Percentiles rank a stretch among this genome's conserved stretches.
phyloP scores from a whole-genome alignment of 2,329 filamentous ascomycete genomes.

The Aspergillus pseudoglaucus region DNA sequence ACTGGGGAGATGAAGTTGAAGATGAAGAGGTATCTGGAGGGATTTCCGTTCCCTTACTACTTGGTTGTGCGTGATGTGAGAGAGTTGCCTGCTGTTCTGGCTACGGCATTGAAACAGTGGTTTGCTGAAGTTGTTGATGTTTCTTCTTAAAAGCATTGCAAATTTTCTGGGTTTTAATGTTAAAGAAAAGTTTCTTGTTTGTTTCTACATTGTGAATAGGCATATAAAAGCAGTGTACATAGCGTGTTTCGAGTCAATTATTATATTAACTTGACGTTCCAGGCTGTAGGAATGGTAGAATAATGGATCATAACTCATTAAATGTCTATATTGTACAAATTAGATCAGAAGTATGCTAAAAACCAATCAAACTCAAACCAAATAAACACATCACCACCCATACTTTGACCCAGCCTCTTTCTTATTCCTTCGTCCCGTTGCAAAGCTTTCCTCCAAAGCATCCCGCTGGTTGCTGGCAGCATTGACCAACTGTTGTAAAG shows the following conservation, averaged over 20 bases:
- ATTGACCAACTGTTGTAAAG: conserved; percentile 76
- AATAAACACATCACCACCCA: conserved; percentile 56
- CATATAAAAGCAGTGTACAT: conserved; percentile 4
- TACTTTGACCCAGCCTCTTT: conserved; percentile 76
- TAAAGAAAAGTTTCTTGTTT: conserved; percentile 6
- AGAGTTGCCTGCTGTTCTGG: conserved; percentile 82
- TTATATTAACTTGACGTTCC: neutral
- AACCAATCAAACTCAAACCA: neutral
- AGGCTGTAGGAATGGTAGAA: neutral
- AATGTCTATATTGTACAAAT: neutral
- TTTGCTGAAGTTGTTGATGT: conserved; percentile 65
- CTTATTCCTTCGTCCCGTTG: conserved; percentile 69
- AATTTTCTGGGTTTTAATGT: conserved; percentile 2
- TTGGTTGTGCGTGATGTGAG: conserved; percentile 86
- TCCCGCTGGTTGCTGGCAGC: conserved; percentile 76
- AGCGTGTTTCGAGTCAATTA: neutral
- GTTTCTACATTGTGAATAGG: conserved; percentile 3
- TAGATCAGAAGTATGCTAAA: neutral
- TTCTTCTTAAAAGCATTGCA: conserved; percentile 24
- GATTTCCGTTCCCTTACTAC: conserved; percentile 96
- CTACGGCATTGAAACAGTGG: conserved; percentile 88
- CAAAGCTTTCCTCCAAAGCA: conserved; percentile 87
- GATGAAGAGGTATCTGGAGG: conserved; percentile 87
- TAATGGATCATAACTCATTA: neutral
- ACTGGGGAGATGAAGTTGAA: conserved; percentile 62